Evolutionary conservation across 441 rosid genomes (phyloP).

Genomic region (Flueggea neowawraea): DNA sequence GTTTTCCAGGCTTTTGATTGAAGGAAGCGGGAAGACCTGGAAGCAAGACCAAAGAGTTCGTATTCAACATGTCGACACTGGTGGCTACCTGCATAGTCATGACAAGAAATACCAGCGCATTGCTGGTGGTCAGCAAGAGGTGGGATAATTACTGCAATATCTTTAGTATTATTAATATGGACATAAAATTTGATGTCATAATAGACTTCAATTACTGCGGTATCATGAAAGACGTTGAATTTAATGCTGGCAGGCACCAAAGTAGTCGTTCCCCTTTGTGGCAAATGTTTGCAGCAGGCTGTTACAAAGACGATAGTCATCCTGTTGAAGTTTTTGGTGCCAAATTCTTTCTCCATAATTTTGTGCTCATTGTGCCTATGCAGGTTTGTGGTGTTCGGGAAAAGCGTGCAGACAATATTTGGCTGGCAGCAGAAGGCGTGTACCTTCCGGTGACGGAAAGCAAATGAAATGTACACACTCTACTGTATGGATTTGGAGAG

Average conservation of each 20-base stretch:
- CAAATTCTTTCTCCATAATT: neutral
- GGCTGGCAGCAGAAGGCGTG: constrained; percentile 98
- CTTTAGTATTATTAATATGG: neutral
- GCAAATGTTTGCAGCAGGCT: neutral
- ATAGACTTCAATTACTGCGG: too few relatives aligned
- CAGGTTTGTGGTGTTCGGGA: constrained; percentile 91
- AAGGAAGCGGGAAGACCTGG: constrained; percentile 94
- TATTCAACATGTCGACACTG: constrained; percentile 91
- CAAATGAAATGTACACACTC: constrained; percentile 37
- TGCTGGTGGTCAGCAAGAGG: constrained; percentile 99
- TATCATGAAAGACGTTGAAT: too few relatives aligned
- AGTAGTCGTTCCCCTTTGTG: too few relatives aligned
- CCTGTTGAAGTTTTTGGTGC: neutral
- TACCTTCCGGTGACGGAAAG: constrained; percentile 74
- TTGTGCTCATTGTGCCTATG: constrained; percentile 13
- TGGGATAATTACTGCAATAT: constrained; percentile 21
- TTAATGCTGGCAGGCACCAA: too few relatives aligned
- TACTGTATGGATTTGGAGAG: constrained; percentile 7
- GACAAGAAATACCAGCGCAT: constrained; percentile 92
- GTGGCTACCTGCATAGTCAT: constrained; percentile 93
- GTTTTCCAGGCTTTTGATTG: constrained; percentile 62
- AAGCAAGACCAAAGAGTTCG: constrained; percentile 89
- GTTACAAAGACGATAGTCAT: too few relatives aligned
- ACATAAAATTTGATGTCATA: too few relatives aligned
- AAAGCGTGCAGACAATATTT: constrained; percentile 80